phyloP scores from a whole-genome alignment of 139 green algal species.

The Tetradesmus obliquus region DNA sequence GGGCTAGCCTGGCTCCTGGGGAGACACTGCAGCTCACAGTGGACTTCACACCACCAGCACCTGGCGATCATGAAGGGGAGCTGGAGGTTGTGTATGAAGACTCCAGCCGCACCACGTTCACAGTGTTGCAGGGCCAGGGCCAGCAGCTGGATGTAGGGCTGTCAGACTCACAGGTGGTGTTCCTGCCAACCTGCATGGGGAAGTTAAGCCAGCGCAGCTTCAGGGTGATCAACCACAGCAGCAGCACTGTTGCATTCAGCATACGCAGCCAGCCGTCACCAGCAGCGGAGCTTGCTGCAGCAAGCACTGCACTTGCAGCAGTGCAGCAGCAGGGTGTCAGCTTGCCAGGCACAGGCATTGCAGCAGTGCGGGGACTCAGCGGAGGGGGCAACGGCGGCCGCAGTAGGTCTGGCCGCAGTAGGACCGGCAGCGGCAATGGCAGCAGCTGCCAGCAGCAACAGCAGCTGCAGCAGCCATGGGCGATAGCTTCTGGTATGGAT shows the following conservation, averaged over 20 bases:
- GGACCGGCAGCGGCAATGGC: background rate
- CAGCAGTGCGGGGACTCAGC: background rate
- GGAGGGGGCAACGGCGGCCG: no score
- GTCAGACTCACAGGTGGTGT: constrained; percentile 49
- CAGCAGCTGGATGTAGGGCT: constrained; percentile 73
- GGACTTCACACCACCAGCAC: constrained; percentile 61
- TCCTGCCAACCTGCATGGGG: constrained; percentile 76
- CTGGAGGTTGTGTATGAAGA: constrained; percentile 73
- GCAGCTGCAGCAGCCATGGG: background rate
- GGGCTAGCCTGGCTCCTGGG: constrained; percentile 65
- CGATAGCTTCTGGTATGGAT: background rate
- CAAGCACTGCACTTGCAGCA: constrained; percentile 18
- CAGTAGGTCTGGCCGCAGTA: background rate
- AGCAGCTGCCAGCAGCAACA: background rate
- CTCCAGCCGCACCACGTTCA: constrained; percentile 54
- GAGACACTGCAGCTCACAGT: constrained; percentile 74
- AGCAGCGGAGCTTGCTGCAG: constrained; percentile 12
- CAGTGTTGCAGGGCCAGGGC: constrained; percentile 58
- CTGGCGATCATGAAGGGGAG: constrained; percentile 55
- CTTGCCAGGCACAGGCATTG: background rate
- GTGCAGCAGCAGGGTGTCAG: background rate
- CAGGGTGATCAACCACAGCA: constrained; percentile 66
- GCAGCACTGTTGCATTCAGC: constrained; percentile 54
- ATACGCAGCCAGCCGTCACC: constrained; percentile 53
- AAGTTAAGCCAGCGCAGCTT: constrained; percentile 77